Evolutionary conservation across 139 green algal species (phyloP), one percentile per base, ranked within the genome.

Genomic region (Asterochloris sp.): DNA sequence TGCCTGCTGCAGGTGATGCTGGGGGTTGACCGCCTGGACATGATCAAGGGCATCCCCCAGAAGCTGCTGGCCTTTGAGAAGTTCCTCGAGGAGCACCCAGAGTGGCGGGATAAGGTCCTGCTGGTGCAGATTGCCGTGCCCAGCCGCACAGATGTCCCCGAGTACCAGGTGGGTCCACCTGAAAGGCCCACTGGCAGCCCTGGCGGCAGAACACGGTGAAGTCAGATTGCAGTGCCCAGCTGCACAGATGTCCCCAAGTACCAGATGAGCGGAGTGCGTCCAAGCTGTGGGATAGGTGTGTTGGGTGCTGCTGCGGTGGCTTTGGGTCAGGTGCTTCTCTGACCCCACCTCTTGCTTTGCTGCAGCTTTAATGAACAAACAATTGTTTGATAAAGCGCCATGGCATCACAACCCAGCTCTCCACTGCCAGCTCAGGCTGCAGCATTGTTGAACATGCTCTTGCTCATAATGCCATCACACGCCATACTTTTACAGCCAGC

Each of bases 21-120:
- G 74, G 97, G 97, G 1, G 97, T 99, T 74, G 97, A 99, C 89
- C 90, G 97, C 29, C 88, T 99, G 77, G 97, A 99, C 92, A 99
- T 99, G 95, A 98, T 99, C 86, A 99, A 99, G 88, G 97, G 97
- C 88, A 99, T 99, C 71, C 97, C 97, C 0, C 97, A 99, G 89
- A 99, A 99, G 91, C 93, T 99, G 82, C 93, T 99, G 64, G 97
- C 96, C 17, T 99, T 98, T 91, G 97, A 99, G 88, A 99, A 99
- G 92, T 98, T 98, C 76, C 88, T 99, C 74, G 94, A 98, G 83
- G 96, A 99, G 89, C 91, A 98, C 82, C 91, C 93, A 0, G 90
- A 98, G 84, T 99, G 96, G 96, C 82, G 95, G 0, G 95, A 98
- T 87, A 97, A 97, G 89, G 93, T 98, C 79, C 87, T 98, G 62